These are phyloP conservation scores for Fusarium abutilonis DNA, from an alignment of 2,329 filamentous ascomycete genomes.

Conservation along the genomic window DNA sequence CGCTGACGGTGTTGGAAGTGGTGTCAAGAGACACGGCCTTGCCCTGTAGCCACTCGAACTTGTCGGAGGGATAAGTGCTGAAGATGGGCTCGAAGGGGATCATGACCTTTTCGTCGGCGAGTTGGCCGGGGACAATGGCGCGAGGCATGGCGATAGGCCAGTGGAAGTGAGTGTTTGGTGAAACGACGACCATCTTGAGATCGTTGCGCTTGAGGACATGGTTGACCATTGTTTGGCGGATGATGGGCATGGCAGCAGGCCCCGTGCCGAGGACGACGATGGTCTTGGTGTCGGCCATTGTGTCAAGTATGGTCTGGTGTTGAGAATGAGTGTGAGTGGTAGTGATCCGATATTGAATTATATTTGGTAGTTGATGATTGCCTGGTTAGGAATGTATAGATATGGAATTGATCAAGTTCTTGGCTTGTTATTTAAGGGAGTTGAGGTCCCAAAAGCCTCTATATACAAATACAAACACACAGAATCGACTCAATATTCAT, in stretches of 20 bases:
- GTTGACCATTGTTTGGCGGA: conserved; percentile 62
- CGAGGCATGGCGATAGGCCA: conserved; percentile 61
- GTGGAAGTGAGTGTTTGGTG: conserved; percentile 60
- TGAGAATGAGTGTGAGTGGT: conserved; percentile 10
- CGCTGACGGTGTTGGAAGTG: conserved; percentile 53
- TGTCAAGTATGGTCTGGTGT: background rate
- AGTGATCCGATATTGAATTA: background rate
- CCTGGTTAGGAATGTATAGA: background rate
- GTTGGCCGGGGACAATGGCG: conserved; percentile 57
- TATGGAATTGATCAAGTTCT: background rate
- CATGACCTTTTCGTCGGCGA: conserved; percentile 54
- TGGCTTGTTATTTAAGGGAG: background rate
- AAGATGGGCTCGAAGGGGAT: conserved; percentile 56
- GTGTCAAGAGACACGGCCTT: conserved; percentile 58
- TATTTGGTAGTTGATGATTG: background rate
- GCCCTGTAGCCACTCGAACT: conserved; percentile 64
- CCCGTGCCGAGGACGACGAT: conserved; percentile 63
- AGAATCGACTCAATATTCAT: background rate
- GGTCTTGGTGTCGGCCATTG: conserved; percentile 47
- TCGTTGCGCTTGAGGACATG: conserved; percentile 52
- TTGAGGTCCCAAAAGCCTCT: background rate
- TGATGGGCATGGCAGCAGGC: conserved; percentile 57
- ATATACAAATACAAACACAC: conserved; percentile 20
- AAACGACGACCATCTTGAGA: conserved; percentile 58
- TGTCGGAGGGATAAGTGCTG: conserved; percentile 55